Evolutionary conservation across 495 filamentous ascomycete species (phyloP), one percentile per base, ranked within the genome.

Genomic region (Neurospora tetrasperma): DNA sequence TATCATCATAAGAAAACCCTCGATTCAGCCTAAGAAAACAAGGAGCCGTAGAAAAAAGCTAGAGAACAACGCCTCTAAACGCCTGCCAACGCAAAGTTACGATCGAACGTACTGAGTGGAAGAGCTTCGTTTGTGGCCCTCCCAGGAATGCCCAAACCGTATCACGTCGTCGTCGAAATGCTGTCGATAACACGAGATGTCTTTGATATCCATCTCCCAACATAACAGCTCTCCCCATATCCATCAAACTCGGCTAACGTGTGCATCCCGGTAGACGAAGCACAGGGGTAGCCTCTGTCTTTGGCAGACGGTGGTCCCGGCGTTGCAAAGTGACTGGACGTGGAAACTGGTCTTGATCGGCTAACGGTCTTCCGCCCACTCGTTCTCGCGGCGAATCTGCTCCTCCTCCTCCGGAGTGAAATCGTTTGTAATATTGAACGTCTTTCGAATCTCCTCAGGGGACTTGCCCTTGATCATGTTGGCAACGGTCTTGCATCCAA

Each of bases 401-500:
- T 93, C 91, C 82, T 93, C 91, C 81, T 93, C 91, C 80, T 93
- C 91, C 2, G 91, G 89, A 0, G 91, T 93, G 82, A 93, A 93
- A 80, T 93, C 91, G 78, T 93, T 93, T 75, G 90, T 90, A 76
- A 93, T 93, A 79, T 93, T 93, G 84, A 93, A 93, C 4, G 91
- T 93, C 84, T 92, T 93, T 5, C 91, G 87, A 76, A 93, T 93
- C 84, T 93, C 91, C 76, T 93, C 91, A 0, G 91, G 91, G 0
- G 89, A 90, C 84, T 93, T 93, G 79, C 91, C 91, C 88, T 93
- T 93, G 84, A 93, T 93, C 91, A 93, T 93, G 79, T 93, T 93
- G 68, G 91, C 91, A 35, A 93, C 91, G 0, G 91, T 94, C 87
- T 94, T 94, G 85, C 91, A 94, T 59, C 91, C 91, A 71, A 93